Evolutionary conservation across 2,329 filamentous ascomycete genomes (phyloP), one percentile per base, ranked within the genome.

Genomic region (Davidsoniella neocaledoniae): DNA sequence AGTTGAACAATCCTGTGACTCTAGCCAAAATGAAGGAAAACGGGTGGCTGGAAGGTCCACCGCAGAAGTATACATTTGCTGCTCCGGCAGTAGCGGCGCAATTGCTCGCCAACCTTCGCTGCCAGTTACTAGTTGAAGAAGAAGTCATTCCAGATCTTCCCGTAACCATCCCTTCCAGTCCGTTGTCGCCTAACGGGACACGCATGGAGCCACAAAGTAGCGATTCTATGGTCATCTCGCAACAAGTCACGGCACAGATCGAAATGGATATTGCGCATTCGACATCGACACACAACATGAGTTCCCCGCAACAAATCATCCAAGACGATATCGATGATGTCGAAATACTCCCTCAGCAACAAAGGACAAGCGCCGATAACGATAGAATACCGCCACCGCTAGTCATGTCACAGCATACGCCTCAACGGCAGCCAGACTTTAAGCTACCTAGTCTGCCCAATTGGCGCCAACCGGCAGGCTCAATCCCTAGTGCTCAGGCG

Each of bases 1-100:
- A 77, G 59, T 67, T 82, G 23, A 79, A 79, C 56, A 71, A 81
- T 58, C 72, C 77, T 0, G 64, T 77, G 1, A 62, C 68, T 0
- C 62, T 75, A 1, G 62, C 65, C 0, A 64, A 70, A 48, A 73
- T 81, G 65, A 68, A 67, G 42, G 63, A 66, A 40, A 71, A 73
- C 38, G 76, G 73, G 0, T 77, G 76, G 72, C 58, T 78, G 0
- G 63, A 67, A 4, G 62, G 64, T 1, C 61, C 67, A 2, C 69
- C 77, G n/a, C 63, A 66, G 23, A 71, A 69, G 46, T 78, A 72
- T 53, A 61, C 62, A 2, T 77, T 72, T 55, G 60, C 81, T 1
- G 72, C 71, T 1, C 77, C 76, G 1, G 74, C 72, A 2, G 68
- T 77, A 1, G 68, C 76, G 0, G 74, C 73, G 5, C 68, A 74